Evolutionary conservation across 2,329 filamentous ascomycete species (phyloP).

Genomic region (Colletotrichum cereale): DNA sequence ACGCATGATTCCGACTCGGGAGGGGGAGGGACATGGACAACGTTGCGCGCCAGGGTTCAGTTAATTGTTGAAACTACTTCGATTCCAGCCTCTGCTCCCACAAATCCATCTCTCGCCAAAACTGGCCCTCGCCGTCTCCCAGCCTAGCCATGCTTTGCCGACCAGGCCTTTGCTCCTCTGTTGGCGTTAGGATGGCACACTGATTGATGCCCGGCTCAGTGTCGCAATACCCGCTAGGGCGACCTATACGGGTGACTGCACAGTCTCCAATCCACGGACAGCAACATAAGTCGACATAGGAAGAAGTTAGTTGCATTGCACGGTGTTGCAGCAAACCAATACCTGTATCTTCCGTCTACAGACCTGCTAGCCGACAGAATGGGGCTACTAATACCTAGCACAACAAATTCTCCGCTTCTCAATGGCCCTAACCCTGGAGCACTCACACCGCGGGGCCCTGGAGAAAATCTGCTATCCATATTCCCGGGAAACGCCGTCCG

Average conservation of each 20-base stretch:
- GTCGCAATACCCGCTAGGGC: neutral
- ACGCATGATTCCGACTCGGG: no score
- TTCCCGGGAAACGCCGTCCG: neutral
- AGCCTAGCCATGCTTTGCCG: neutral
- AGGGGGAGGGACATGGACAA: neutral
- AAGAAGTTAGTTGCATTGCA: neutral
- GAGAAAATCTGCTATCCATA: constrained; percentile 9
- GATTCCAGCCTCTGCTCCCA: neutral
- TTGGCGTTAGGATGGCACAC: neutral
- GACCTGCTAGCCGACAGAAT: neutral
- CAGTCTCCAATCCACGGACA: neutral
- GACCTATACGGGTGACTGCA: neutral
- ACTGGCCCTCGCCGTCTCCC: neutral
- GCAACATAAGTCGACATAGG: neutral
- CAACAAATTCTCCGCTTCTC: constrained; percentile 16
- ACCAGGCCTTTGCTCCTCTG: neutral
- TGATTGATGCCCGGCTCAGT: neutral
- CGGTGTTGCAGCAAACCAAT: neutral
- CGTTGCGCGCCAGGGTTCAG: neutral
- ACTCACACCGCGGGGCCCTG: neutral
- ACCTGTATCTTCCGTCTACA: neutral
- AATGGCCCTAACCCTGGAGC: constrained; percentile 21
- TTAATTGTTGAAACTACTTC: neutral
- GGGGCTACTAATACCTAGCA: neutral
- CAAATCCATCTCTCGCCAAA: neutral